phyloP scores from a whole-genome alignment of 495 filamentous ascomycete genomes.

The Aspergillus asperescens region DNA sequence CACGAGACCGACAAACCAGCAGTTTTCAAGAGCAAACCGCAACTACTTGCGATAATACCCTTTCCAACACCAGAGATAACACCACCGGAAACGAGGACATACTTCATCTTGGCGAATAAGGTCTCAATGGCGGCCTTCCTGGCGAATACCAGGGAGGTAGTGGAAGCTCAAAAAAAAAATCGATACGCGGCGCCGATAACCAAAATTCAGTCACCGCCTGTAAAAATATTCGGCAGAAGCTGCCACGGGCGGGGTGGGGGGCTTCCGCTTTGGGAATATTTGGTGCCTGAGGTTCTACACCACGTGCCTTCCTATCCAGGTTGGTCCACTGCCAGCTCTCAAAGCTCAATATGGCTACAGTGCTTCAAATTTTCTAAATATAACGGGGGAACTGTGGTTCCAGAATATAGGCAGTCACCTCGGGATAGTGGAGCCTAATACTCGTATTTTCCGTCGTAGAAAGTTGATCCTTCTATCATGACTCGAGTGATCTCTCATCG shows the following conservation, averaged over 20 bases:
- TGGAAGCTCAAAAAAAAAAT: slow-evolving; percentile 17
- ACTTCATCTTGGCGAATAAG: slow-evolving; percentile 60
- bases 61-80: slow-evolving; percentile 80
- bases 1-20: slow-evolving; percentile 62
- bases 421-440: background rate
- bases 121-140: slow-evolving; percentile 18
- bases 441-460: background rate
- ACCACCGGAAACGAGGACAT: slow-evolving; percentile 78
- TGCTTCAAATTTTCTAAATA: background rate
- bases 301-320: too few species aligned
- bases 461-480: background rate
- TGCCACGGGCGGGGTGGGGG: background rate
- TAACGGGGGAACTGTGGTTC: background rate
- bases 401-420: background rate
- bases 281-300: background rate
- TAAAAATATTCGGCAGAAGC: slow-evolving; percentile 1
- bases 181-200: slow-evolving; percentile 10
- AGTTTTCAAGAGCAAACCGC: slow-evolving; percentile 77
- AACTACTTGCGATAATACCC: slow-evolving; percentile 65
- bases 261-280: background rate
- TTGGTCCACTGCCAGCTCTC: too few species aligned
- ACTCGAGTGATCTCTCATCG: background rate
- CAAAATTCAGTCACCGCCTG: slow-evolving; percentile 8
- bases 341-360: too few species aligned
- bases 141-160: slow-evolving; percentile 21